These are phyloP conservation scores for Phallus indusiatus DNA, from an alignment of 768 basidiomycete species.

Conservation along the genomic window DNA sequence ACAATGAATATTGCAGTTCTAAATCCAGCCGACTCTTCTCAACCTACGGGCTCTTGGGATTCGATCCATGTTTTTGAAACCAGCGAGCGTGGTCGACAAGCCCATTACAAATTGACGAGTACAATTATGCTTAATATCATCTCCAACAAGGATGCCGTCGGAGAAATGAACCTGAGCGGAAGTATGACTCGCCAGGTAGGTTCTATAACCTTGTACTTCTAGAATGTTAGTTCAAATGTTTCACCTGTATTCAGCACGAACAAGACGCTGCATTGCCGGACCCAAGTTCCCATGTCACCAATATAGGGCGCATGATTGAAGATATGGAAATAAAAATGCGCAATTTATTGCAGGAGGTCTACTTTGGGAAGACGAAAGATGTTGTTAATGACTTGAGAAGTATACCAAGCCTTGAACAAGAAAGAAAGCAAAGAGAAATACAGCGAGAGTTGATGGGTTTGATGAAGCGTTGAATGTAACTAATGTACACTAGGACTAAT, in stretches of 20 bases:
- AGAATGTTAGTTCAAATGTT: background rate
- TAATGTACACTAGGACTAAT: background rate
- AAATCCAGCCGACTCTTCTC: slow-evolving; percentile 42
- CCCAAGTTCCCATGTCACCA: slow-evolving; percentile 76
- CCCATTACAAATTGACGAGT: slow-evolving; percentile 95
- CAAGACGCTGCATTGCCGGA: slow-evolving; percentile 81
- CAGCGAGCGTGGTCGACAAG: slow-evolving; percentile 81
- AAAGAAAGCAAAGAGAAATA: slow-evolving; percentile 69
- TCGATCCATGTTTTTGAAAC: slow-evolving; percentile 98
- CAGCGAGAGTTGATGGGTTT: slow-evolving; percentile 87
- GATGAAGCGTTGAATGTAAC: slow-evolving; percentile 50
- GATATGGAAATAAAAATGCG: slow-evolving; percentile 99
- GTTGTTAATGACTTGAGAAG: slow-evolving; percentile 89
- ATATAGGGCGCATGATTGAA: slow-evolving; percentile 93
- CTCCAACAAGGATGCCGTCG: slow-evolving; percentile 38
- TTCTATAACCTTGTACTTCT: slow-evolving; percentile 4
- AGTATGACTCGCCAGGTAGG: slow-evolving; percentile 95
- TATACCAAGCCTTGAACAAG: slow-evolving; percentile 75
- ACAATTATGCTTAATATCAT: slow-evolving; percentile 93
- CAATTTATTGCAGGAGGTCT: slow-evolving; percentile 88
- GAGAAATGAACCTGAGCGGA: slow-evolving; percentile 80
- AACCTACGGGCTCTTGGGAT: slow-evolving; percentile 89
- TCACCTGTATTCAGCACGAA: slow-evolving; percentile 47
- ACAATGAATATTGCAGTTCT: slow-evolving; percentile 39
- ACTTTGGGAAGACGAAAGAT: slow-evolving; percentile 95